phyloP scores from a whole-genome alignment of 495 filamentous ascomycete species.

The Daldinia vernicosa region DNA sequence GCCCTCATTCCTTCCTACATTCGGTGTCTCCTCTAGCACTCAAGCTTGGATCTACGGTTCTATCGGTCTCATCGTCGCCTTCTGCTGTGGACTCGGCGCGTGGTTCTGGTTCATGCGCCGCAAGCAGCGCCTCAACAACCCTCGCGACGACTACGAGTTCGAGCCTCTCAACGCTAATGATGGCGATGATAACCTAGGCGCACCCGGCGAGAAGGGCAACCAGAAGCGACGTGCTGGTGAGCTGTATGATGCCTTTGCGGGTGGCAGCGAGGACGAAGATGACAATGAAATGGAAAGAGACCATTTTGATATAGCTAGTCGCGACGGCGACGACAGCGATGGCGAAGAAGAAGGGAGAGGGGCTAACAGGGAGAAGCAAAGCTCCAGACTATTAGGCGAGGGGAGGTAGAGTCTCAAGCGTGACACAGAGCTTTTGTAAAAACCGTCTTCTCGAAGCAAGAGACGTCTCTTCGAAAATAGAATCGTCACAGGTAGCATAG shows the following conservation, averaged over 20 bases:
- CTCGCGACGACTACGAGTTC: conserved; percentile 91
- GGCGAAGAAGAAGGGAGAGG: conserved; percentile 4
- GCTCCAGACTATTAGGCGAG: conserved; percentile 27
- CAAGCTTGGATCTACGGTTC: conserved; percentile 96
- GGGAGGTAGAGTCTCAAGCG: conserved; percentile 22
- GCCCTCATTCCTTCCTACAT: conserved; percentile 92
- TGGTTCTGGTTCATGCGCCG: conserved; percentile 83
- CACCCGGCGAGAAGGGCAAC: conserved; percentile 44
- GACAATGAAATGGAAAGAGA: conserved; percentile 61
- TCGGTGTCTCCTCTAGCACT: conserved; percentile 87
- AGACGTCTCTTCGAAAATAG: neutral
- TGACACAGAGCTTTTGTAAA: conserved; percentile 5
- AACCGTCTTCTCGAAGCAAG: neutral
- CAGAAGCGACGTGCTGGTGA: conserved; percentile 74
- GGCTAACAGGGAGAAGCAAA: conserved; percentile 20
- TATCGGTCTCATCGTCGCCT: conserved; percentile 81
- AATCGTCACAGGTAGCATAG: neutral
- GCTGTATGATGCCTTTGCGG: conserved; percentile 94
- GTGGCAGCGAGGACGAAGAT: conserved; percentile 74
- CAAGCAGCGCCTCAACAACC: conserved; percentile 75
- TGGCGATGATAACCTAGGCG: conserved; percentile 60
- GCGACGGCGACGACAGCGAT: conserved; percentile 12
- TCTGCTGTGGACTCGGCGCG: conserved; percentile 79
- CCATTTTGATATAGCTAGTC: conserved; percentile 39
- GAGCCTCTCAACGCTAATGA: conserved; percentile 90